Evolutionary conservation across 495 filamentous ascomycete genomes (phyloP), one percentile per base, ranked within the genome.

Genomic region (Talaromyces trachyspermus): DNA sequence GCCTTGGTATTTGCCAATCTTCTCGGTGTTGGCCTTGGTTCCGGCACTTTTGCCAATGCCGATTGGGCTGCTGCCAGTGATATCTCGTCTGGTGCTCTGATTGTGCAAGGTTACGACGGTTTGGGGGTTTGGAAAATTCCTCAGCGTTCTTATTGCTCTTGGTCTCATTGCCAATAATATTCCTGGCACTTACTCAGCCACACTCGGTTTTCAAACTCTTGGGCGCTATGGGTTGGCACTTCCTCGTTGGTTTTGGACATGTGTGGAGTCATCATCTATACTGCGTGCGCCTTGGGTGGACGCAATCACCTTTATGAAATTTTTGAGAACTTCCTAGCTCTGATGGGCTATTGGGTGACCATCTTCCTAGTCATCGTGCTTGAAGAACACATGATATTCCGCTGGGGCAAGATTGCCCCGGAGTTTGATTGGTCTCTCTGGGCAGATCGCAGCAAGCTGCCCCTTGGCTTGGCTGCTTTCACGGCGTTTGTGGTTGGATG

Each of bases 91-190:
- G 86, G 84, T 3, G 79, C 80, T 3, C 66, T 90, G 19, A 66
- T 89, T 32, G 77, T 86, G 32, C 78, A 77, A 26, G 83, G 74
- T 2, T 88, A 76, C 54, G 65, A 62, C 35, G 66, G 72, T 1
- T 69, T 90, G 2, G 81, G 79, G 63, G 0, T 86, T 89, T 49
- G 85, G 85, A 12, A 81, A 77, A 53, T 80, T 88, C 63, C 85
- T 81, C 54, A 74, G 76, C 3, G 78, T 86, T 11, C 59, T 89
- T 23, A 74, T 85, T 24, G 80, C 83, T 0, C 56, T 89, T 8
- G 82, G 84, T 0, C 63, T 86, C 22, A 77, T 88, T 15, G 74
- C 81, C 2, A 88, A 86, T 59, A 80, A 81, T 43, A 75, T 88
- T 8, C 76, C 84, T 0, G 79, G 83, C 0, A 77, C 77, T 0